Evolutionary conservation across 2,329 filamentous ascomycete genomes (phyloP).

Genomic region (Colletotrichum camelliae): DNA sequence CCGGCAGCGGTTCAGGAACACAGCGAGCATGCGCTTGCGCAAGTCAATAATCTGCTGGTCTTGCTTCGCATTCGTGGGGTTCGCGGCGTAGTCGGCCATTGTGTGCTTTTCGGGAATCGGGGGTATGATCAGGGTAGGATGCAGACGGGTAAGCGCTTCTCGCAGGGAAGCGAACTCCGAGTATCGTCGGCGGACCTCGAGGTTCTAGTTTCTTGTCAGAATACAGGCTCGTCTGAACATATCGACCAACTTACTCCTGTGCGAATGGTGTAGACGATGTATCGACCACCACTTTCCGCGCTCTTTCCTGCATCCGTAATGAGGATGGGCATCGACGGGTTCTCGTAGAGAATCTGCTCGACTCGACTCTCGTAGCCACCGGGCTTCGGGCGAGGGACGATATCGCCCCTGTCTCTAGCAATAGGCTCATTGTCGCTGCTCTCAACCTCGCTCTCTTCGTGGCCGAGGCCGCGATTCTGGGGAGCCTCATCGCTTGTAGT

Average conservation of each 20-base stretch:
- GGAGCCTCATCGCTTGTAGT: constrained; percentile 72
- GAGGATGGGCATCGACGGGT: constrained; percentile 85
- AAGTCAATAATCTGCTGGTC: constrained; percentile 96
- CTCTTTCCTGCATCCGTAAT: constrained; percentile 98
- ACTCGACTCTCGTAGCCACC: constrained; percentile 94
- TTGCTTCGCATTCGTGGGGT: constrained; percentile 97
- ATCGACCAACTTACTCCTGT: constrained; percentile 72
- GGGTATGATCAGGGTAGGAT: constrained; percentile 93
- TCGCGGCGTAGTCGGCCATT: constrained; percentile 98
- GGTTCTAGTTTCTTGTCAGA: constrained; percentile 64
- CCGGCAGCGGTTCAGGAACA: constrained; percentile 92
- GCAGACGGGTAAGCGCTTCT: constrained; percentile 86
- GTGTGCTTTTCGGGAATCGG: constrained; percentile 99
- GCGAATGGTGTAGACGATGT: constrained; percentile 96
- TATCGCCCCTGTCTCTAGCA: constrained; percentile 40
- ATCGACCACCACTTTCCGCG: constrained; percentile 86
- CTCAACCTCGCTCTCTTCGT: constrained; percentile 46
- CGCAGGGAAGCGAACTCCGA: constrained; percentile 95
- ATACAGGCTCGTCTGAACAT: background rate
- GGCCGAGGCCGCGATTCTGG: constrained; percentile 42
- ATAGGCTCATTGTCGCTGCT: constrained; percentile 54
- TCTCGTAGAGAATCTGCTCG: constrained; percentile 96
- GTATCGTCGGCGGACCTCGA: constrained; percentile 93
- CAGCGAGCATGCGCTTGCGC: constrained; percentile 93
- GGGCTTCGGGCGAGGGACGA: constrained; percentile 70